These are phyloP conservation scores for Carex scoparia DNA, from an alignment of 176 grass and related monocot genomes.

Conservation along the genomic window DNA sequence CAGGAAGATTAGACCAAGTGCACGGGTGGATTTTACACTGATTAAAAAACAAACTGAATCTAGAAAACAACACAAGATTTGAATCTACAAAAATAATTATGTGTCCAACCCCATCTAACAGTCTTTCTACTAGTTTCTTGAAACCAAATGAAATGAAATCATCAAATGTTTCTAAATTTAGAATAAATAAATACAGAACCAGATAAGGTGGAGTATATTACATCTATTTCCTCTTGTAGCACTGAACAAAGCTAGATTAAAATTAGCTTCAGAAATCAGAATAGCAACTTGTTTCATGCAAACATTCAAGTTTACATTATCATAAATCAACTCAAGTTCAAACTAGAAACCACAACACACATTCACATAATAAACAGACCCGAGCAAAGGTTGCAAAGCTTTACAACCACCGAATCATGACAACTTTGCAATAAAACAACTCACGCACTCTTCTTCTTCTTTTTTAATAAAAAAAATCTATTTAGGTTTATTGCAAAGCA, in stretches of 20 bases:
- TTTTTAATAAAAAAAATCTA: slow-evolving; percentile 7
- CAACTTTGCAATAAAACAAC: background rate
- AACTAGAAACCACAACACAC: slow-evolving; percentile 21
- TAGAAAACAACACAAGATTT: background rate
- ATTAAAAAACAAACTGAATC: background rate
- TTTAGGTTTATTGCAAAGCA: slow-evolving; percentile 12
- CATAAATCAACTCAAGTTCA: slow-evolving; percentile 21
- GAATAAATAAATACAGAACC: background rate
- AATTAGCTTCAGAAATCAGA: slow-evolving; percentile 31
- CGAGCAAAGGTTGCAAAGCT: slow-evolving; percentile 22
- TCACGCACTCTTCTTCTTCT: background rate
- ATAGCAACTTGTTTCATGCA: slow-evolving; percentile 42
- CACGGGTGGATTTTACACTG: background rate
- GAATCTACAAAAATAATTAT: background rate
- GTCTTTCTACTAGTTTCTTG: background rate
- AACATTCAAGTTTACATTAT: slow-evolving; percentile 47
- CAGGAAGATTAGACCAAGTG: background rate
- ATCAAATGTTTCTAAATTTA: slow-evolving; percentile 6
- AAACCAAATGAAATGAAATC: background rate
- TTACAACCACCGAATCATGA: slow-evolving; percentile 1
- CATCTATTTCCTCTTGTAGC: background rate
- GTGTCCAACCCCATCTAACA: background rate
- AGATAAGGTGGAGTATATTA: background rate
- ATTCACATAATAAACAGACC: slow-evolving; percentile 34
- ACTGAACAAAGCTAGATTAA: slow-evolving; percentile 12